phyloP scores from a whole-genome alignment of 768 basidiomycete species.

The Aureoboletus auriporus region DNA sequence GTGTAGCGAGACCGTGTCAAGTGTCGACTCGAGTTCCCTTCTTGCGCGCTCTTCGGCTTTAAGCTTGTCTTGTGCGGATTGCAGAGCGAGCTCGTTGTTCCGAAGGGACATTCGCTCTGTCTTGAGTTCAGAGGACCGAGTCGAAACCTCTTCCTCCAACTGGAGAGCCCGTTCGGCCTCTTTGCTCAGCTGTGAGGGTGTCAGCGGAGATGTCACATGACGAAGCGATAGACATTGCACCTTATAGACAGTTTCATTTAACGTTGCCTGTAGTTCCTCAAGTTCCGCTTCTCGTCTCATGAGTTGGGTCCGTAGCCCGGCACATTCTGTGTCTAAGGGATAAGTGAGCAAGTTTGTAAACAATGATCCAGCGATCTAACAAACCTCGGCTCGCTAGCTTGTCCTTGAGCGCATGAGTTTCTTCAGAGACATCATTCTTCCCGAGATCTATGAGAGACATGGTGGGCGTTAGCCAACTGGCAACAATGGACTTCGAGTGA shows the following conservation, averaged over 20 bases:
- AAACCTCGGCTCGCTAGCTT: constrained; percentile 35
- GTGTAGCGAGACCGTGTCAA: constrained; percentile 52
- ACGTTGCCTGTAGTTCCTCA: constrained; percentile 27
- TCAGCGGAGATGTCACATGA: constrained; percentile 4
- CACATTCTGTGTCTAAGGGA: constrained; percentile 33
- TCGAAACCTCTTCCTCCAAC: constrained; percentile 48
- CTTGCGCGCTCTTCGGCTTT: constrained; percentile 47
- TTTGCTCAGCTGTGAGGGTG: constrained; percentile 42
- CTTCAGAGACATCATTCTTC: constrained; percentile 37
- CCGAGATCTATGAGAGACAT: constrained; percentile 40
- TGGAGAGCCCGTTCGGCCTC: constrained; percentile 55
- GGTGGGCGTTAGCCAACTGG: constrained; percentile 12
- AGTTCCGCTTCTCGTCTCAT: constrained; percentile 37
- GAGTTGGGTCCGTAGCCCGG: constrained; percentile 30
- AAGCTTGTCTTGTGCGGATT: constrained; percentile 45
- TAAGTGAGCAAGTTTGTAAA: constrained; percentile 3
- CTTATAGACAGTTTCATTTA: constrained; percentile 37
- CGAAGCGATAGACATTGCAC: constrained; percentile 14
- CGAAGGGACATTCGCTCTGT: constrained; percentile 49
- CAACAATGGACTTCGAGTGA: constrained; percentile 1
- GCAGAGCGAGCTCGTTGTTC: constrained; percentile 50
- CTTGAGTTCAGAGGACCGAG: constrained; percentile 52
- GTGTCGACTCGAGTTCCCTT: constrained; percentile 51
- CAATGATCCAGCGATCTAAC: constrained; percentile 2
- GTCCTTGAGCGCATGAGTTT: constrained; percentile 34